These are phyloP conservation scores for Neurospora sp. DNA, from an alignment of 495 filamentous ascomycete species.

Conservation along the genomic window DNA sequence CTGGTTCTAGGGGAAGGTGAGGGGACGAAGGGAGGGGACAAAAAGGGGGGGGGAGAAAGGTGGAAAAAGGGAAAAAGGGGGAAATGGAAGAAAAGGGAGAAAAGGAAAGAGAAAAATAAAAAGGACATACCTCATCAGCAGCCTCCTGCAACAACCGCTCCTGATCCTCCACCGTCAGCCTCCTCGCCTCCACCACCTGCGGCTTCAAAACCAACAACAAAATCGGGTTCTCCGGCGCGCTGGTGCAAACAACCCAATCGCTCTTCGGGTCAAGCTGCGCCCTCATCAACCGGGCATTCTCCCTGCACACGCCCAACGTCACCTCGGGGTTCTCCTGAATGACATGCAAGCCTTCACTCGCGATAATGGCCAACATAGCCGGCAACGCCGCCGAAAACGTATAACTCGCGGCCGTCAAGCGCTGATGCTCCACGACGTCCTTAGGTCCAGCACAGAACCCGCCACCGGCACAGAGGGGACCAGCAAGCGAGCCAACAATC, in stretches of 20 bases:
- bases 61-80: background rate
- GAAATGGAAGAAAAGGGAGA: background rate
- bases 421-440: constrained; percentile 91
- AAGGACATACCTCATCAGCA: constrained; percentile 70
- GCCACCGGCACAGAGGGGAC: constrained; percentile 81
- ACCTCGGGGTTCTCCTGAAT: constrained; percentile 77
- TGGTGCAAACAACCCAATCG: constrained; percentile 83
- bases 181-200: constrained; percentile 64
- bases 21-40: background rate
- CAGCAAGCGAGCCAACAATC: constrained; percentile 87
- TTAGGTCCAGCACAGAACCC: constrained; percentile 87
- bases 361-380: constrained; percentile 88
- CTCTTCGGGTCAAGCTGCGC: constrained; percentile 83
- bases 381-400: constrained; percentile 93
- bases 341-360: constrained; percentile 75
- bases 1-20: background rate
- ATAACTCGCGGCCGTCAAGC: constrained; percentile 80
- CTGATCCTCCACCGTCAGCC: constrained; percentile 61
- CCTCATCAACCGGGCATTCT: constrained; percentile 72
- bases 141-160: constrained; percentile 79
- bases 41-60: background rate
- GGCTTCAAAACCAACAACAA: constrained; percentile 78
- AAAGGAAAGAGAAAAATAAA: background rate
- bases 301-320: constrained; percentile 55
- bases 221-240: constrained; percentile 73